Percentiles rank a stretch among this genome's conserved stretches.
phyloP scores from a whole-genome alignment of 352 stramenopile species.

The Globisporangium mamillatum region DNA sequence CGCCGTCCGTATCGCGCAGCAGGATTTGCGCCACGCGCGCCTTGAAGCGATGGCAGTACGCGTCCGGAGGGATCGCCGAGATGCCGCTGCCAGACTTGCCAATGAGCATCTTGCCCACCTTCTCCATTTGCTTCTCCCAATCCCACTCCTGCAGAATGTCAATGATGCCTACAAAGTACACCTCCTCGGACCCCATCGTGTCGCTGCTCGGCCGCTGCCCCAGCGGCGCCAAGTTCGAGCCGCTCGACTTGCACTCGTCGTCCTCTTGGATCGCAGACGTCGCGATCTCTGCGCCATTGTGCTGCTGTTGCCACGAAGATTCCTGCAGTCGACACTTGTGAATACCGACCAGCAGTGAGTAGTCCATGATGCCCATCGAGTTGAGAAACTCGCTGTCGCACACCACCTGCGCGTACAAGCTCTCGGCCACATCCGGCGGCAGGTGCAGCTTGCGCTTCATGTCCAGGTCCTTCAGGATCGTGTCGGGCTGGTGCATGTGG shows the following conservation, averaged over 20 bases:
- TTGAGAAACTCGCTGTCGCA: constrained; percentile 65
- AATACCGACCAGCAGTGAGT: constrained; percentile 66
- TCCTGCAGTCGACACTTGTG: constrained; percentile 54
- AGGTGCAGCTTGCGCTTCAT: constrained; percentile 44
- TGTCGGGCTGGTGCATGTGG: constrained; percentile 63
- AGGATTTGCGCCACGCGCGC: constrained; percentile 53
- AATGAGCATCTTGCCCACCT: constrained; percentile 67
- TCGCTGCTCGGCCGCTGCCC: constrained; percentile 1
- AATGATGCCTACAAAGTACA: constrained; percentile 85
- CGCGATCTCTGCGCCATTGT: constrained; percentile 1
- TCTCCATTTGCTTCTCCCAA: constrained; percentile 76
- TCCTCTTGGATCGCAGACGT: constrained; percentile 17
- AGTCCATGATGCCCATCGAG: constrained; percentile 77
- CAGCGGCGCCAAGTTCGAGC: constrained; percentile 26
- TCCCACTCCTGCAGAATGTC: constrained; percentile 86
- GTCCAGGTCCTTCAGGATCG: constrained; percentile 73
- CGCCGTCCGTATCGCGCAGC: constrained; percentile 6
- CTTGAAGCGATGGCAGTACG: constrained; percentile 74
- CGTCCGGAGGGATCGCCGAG: constrained; percentile 52
- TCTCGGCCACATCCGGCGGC: constrained; percentile 24
- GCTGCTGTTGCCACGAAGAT: constrained; percentile 16
- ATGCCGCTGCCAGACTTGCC: constrained; percentile 67
- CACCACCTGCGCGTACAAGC: constrained; percentile 48
- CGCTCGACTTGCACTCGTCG: constrained; percentile 17
- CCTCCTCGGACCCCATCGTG: constrained; percentile 32